A percentile compares a stretch with the other conserved stretches of the same genome.
These are phyloP conservation scores for Voacanga thouarsii DNA, from an alignment of 257 asterid genomes.

Conservation along the genomic window DNA sequence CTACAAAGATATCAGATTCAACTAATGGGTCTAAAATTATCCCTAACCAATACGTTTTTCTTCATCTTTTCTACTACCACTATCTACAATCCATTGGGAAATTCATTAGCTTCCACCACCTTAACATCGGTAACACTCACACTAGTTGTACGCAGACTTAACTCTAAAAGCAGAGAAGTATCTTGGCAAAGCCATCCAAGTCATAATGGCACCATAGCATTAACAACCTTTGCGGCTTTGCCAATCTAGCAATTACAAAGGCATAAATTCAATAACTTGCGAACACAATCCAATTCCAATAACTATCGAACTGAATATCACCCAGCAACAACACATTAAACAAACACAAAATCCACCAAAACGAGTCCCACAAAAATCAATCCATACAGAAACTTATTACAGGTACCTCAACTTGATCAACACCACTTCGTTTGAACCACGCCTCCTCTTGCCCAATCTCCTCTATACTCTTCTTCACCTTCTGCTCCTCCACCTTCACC, in stretches of 20 bases:
- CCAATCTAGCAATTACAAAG: neutral
- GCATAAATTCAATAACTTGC: neutral
- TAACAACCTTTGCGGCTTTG: neutral
- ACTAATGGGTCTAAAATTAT: neutral
- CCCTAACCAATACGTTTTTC: neutral
- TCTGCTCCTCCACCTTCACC: slow-evolving; percentile 36
- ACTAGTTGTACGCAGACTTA: neutral
- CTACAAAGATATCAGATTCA: neutral
- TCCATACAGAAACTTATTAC: neutral
- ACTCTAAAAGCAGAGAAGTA: neutral
- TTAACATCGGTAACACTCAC: neutral
- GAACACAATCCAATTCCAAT: neutral
- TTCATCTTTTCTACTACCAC: neutral
- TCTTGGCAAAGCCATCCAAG: neutral
- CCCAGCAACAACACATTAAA: neutral
- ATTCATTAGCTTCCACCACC: neutral
- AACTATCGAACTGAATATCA: neutral
- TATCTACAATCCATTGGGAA: neutral
- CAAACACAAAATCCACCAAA: neutral
- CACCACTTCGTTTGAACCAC: slow-evolving; percentile 55
- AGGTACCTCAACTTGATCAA: slow-evolving; percentile 59
- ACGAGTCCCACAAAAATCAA: neutral
- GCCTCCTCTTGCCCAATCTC: slow-evolving; percentile 93
- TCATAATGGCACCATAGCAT: neutral
- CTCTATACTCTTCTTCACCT: slow-evolving; percentile 52